phyloP scores from a whole-genome alignment of 192 early-diverging fungal species.

The Backusella luteola region DNA sequence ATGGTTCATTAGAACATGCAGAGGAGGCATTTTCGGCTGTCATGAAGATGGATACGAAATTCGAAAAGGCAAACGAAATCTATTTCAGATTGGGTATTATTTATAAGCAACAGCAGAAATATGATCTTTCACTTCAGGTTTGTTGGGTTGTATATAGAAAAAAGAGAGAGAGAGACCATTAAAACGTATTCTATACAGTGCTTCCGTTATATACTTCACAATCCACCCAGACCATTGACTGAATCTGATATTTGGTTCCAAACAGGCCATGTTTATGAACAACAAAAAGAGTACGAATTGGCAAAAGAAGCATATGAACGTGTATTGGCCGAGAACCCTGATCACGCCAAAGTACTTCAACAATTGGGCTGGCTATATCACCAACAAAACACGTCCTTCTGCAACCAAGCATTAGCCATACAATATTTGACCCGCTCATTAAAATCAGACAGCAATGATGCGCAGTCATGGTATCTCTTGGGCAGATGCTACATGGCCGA shows the following conservation, averaged over 20 bases:
- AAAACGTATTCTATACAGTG: constrained; percentile 47
- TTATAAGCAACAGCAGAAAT: constrained; percentile 90
- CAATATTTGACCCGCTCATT: constrained; percentile 79
- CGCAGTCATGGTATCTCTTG: constrained; percentile 92
- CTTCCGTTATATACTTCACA: constrained; percentile 85
- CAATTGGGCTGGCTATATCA: constrained; percentile 96
- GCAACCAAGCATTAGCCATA: constrained; percentile 85
- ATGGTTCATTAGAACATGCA: constrained; percentile 94
- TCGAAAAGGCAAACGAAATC: constrained; percentile 97
- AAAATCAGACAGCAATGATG: constrained; percentile 83
- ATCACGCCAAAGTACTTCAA: constrained; percentile 92
- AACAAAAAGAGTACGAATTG: constrained; percentile 76
- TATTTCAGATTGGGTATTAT: constrained; percentile 97
- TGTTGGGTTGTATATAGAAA: background rate
- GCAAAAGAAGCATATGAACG: constrained; percentile 93
- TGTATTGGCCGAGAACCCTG: constrained; percentile 83
- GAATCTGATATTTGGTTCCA: constrained; percentile 97
- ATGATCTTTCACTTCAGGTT: constrained; percentile 65
- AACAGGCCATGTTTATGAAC: constrained; percentile 95
- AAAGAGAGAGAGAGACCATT: background rate
- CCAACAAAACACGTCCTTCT: constrained; percentile 76
- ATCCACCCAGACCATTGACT: constrained; percentile 86
- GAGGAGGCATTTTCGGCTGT: constrained; percentile 95
- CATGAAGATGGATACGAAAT: constrained; percentile 92
- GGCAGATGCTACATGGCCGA: constrained; percentile 96